Conservation (phyloP, 1,139 yeast species). For the Kodamaea arcana region DNA sequence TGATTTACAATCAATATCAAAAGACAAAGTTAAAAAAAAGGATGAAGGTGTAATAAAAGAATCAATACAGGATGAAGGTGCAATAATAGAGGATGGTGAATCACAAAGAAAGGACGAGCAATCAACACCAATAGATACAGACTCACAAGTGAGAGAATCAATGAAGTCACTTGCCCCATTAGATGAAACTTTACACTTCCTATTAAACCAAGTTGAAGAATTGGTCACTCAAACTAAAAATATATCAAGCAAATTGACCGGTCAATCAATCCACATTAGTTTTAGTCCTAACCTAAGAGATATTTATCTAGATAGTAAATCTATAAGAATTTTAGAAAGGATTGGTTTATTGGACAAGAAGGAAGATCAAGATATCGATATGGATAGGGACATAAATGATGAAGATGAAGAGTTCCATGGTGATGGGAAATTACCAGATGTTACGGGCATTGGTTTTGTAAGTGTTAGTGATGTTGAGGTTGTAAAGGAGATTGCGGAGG, state of each 20-base stretch:
- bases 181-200: slow-evolving; percentile 48
- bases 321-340: slow-evolving; percentile 14
- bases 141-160: slow-evolving; percentile 25
- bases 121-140: slow-evolving; percentile 1
- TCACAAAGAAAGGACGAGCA: neutral
- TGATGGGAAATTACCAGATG: neutral
- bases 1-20: neutral
- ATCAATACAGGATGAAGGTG: neutral
- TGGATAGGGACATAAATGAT: neutral
- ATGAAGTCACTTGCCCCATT: slow-evolving; percentile 46
- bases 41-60: neutral
- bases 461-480: slow-evolving; percentile 6
- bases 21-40: neutral
- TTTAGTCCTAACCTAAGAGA: slow-evolving; percentile 17
- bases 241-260: slow-evolving; percentile 29
- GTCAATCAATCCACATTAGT: slow-evolving; percentile 4
- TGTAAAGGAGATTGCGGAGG: slow-evolving; percentile 7
- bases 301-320: slow-evolving; percentile 17
- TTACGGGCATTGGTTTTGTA: slow-evolving; percentile 2
- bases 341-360: slow-evolving; percentile 7
- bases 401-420: slow-evolving; percentile 1
- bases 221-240: slow-evolving; percentile 35
- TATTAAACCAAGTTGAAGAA: slow-evolving; percentile 38
- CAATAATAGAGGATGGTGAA: too few relatives aligned
- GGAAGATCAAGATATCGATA: neutral